Base-by-base conservation (phyloP, 2,329 filamentous ascomycete genomes). In the Scedosporium minutisporum region DNA sequence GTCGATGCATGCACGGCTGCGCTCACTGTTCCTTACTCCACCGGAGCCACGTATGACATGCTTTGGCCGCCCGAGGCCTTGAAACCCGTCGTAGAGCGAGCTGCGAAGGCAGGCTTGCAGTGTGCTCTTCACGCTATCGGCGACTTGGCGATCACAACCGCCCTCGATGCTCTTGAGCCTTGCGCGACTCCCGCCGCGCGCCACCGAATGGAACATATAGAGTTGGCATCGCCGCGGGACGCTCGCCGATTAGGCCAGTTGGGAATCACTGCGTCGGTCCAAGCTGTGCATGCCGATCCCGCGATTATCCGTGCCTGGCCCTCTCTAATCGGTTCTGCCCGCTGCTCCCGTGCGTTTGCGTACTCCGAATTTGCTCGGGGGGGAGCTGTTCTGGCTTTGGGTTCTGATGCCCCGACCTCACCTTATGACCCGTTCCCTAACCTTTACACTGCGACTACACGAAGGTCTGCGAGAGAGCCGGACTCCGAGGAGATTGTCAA, bases 121-220 rank as follows among this genome's bases (percentile, higher is more conserved):
- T 80, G 83, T 44, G 86, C 86, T 0, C 75, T 88, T 9, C 86
- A 88, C 67, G 86, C 86, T 51, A 88, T 88, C 63, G 86, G 86
- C 48, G 85, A 88, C 67, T 74, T 75, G 18, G 84, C 86, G 0
- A 76, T 87, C 29, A 75, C 73, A 46, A 81, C 81, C 65, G 84
- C 83, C 6, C 78, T 88, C 63, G 80, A 87, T 65, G 78, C 78
- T 0, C 75, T 88, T 16, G 80, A 73, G 21, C 71, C 67, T 64
- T 75, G 72, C 59, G 76, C 73, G 0, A 73, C 72, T 64, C 75
- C 78, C 0, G 76, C 74, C 0, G 77, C 79, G 6, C 78, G 86
- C 2, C 86, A 86, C 60, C 78, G 86, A 16, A 84, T 88, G 66
- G 86, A 88, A 71, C 86, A 88, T 68, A 74, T 88, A 3, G 86